These are phyloP conservation scores for Stemphylium lycopersici DNA, from an alignment of 2,329 filamentous ascomycete genomes.

Conservation along the genomic window DNA sequence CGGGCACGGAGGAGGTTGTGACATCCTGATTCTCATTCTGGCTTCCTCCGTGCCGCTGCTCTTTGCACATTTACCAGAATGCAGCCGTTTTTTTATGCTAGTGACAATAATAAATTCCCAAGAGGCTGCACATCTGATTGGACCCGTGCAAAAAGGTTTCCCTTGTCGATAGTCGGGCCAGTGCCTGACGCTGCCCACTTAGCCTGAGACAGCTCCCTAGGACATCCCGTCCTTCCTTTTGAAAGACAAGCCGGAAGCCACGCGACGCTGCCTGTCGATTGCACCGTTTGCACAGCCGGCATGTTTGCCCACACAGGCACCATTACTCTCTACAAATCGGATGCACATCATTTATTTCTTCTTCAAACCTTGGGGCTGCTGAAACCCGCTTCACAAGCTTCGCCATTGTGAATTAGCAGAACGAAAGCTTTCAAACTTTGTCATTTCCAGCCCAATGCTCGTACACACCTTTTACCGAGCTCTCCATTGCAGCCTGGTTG, in stretches of 20 bases:
- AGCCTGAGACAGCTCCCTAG: slow-evolving; percentile 35
- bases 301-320: slow-evolving; percentile 6
- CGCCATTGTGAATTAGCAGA: not conserved
- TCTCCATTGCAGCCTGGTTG: not conserved
- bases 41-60: slow-evolving; percentile 26
- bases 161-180: slow-evolving; percentile 21
- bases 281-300: slow-evolving; percentile 2
- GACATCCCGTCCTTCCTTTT: slow-evolving; percentile 21
- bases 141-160: slow-evolving; percentile 9
- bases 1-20: slow-evolving; percentile 25
- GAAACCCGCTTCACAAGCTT: not conserved
- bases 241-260: slow-evolving; percentile 19
- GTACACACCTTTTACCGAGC: not conserved
- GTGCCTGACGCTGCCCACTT: slow-evolving; percentile 12
- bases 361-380: not conserved
- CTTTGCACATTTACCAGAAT: slow-evolving; percentile 32
- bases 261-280: slow-evolving; percentile 8
- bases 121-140: slow-evolving; percentile 27
- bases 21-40: slow-evolving; percentile 23
- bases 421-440: not conserved
- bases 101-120: slow-evolving; percentile 43
- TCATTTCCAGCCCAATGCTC: slow-evolving; percentile 11
- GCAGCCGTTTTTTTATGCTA: slow-evolving; percentile 24
- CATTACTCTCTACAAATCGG: slow-evolving; percentile 1
- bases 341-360: not conserved